phyloP scores from a whole-genome alignment of 495 filamentous ascomycete species.

The Saxispiralis lemnorum region DNA sequence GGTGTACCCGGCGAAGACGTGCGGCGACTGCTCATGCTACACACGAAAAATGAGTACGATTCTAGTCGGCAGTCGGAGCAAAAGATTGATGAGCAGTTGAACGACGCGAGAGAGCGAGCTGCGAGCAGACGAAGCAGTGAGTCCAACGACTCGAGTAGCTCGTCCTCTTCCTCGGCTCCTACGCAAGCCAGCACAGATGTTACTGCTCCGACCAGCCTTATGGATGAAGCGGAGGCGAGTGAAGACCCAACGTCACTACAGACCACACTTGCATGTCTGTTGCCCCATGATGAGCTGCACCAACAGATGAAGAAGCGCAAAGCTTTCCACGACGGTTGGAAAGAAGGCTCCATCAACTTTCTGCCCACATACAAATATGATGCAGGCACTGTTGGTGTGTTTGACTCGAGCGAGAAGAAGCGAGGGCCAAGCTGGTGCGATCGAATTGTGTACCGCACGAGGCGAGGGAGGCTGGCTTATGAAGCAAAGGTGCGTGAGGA shows the following conservation, averaged over 20 bases:
- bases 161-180: conserved; percentile 1
- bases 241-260: conserved; percentile 51
- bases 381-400: conserved; percentile 76
- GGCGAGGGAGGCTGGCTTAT: conserved; percentile 50
- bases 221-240: conserved; percentile 9
- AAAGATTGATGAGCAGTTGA: conserved; percentile 24
- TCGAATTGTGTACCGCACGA: conserved; percentile 73
- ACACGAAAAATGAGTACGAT: conserved; percentile 64
- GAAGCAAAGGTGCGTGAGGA: conserved; percentile 48
- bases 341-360: conserved; percentile 74
- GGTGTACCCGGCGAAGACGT: conserved; percentile 82
- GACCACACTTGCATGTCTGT: conserved; percentile 65
- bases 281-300: conserved; percentile 78
- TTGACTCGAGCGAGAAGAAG: conserved; percentile 88
- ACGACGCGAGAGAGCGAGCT: conserved; percentile 5
- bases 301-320: conserved; percentile 54
- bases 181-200: conserved; percentile 1
- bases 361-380: conserved; percentile 97
- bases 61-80: conserved; percentile 15
- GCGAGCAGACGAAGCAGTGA: conserved; percentile 2
- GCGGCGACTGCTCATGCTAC: conserved; percentile 62
- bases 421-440: conserved; percentile 94
- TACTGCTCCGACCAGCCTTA: conserved; percentile 4
- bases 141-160: conserved; percentile 2
- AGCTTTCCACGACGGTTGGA: conserved; percentile 79